phyloP scores from a whole-genome alignment of 225 moss, liverwort and hornwort species.

The Sphagnum tenellum region DNA sequence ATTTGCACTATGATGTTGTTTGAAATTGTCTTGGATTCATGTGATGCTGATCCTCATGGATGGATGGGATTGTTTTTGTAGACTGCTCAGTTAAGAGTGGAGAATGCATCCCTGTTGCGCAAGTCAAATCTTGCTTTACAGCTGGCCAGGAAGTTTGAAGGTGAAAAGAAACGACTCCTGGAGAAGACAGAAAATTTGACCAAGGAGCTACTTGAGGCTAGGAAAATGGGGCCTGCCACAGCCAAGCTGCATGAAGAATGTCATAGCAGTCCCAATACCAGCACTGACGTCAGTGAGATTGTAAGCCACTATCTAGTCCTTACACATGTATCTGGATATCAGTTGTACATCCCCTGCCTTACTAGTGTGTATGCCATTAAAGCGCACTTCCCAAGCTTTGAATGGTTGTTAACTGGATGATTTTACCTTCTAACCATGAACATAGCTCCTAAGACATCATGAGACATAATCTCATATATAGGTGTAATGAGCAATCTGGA shows the following conservation, averaged over 20 bases:
- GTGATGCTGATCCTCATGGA: too few species aligned
- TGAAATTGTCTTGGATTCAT: background rate
- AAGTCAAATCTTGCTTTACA: constrained; percentile 28
- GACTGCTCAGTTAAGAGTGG: constrained; percentile 45
- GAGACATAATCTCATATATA: background rate
- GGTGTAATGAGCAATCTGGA: too few species aligned
- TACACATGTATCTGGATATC: background rate
- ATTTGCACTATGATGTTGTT: background rate
- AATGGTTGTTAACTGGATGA: background rate
- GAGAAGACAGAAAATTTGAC: constrained; percentile 22
- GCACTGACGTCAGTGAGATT: constrained; percentile 16
- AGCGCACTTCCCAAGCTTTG: background rate
- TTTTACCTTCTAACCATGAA: background rate
- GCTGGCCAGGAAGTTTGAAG: constrained; percentile 20
- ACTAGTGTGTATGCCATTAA: too few species aligned
- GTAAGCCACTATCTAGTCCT: constrained; percentile 1
- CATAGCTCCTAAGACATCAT: background rate
- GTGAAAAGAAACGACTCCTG: constrained; percentile 23
- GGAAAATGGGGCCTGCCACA: background rate
- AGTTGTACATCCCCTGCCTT: too few species aligned
- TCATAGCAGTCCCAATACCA: constrained; percentile 12
- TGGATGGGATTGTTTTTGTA: constrained; percentile 3
- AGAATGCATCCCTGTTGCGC: constrained; percentile 32
- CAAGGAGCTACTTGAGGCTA: constrained; percentile 17
- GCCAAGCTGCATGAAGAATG: constrained; percentile 13